Evolutionary conservation across 345 rosid species (phyloP).

Genomic region (Clarkia xantiana): DNA sequence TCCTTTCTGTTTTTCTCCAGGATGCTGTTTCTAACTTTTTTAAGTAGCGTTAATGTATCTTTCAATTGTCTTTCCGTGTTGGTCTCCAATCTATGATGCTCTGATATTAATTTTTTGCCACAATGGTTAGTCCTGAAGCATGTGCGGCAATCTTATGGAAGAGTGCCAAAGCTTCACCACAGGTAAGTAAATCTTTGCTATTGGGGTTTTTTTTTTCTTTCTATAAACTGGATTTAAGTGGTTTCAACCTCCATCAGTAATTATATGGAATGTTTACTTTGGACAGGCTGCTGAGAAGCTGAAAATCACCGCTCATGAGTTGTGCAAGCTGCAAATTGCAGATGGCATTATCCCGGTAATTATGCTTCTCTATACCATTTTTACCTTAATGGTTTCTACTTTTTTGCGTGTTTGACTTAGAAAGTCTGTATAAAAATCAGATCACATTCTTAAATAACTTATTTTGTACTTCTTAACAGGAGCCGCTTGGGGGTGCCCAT

Average conservation of each 20-base stretch:
- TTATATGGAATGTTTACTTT: conserved; percentile 12
- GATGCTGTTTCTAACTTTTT: too few relatives aligned
- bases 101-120: conserved; percentile 4
- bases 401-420: background rate
- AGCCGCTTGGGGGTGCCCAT: conserved; percentile 94
- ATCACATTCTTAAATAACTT: background rate
- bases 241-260: too few relatives aligned
- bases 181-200: conserved; percentile 27
- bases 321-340: conserved; percentile 58
- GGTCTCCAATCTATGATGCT: background rate
- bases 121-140: conserved; percentile 75
- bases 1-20: too few relatives aligned
- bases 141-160: conserved; percentile 95
- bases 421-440: background rate
- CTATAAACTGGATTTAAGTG: background rate
- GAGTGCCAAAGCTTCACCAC: conserved; percentile 80
- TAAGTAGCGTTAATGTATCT: background rate
- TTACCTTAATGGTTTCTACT: conserved; percentile 1
- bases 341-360: conserved; percentile 83
- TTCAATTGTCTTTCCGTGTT: background rate
- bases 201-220: background rate
- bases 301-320: conserved; percentile 64
- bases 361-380: background rate
- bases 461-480: conserved; percentile 30
- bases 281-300: conserved; percentile 85